Percentiles rank a stretch among this genome's conserved stretches.
phyloP scores from a whole-genome alignment of 2,329 filamentous ascomycete genomes.

The Colletotrichum cordylinicola region DNA sequence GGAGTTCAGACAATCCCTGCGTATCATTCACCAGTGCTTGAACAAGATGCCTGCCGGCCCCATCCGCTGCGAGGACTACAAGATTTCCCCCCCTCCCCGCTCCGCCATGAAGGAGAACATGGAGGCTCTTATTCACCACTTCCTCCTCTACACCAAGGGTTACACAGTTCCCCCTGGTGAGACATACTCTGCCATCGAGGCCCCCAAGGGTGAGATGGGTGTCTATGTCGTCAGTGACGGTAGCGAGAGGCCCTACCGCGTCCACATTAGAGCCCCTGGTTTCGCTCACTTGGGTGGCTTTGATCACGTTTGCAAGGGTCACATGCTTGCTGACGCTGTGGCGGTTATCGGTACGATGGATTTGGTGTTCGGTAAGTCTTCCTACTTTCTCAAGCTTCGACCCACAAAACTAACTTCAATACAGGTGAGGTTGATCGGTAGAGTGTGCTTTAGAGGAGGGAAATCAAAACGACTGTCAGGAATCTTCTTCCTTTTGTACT shows the following conservation, averaged over 20 bases:
- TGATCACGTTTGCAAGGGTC: conserved; percentile 90
- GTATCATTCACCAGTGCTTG: conserved; percentile 98
- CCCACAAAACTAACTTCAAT: conserved; percentile 36
- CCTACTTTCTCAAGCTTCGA: background rate
- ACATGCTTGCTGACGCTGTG: conserved; percentile 94
- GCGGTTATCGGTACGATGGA: conserved; percentile 93
- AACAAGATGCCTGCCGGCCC: conserved; percentile 98
- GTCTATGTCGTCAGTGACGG: conserved; percentile 97
- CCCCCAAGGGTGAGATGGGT: conserved; percentile 99
- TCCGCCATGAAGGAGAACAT: conserved; percentile 99
- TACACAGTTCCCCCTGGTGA: conserved; percentile 97
- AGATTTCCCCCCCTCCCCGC: conserved; percentile 94
- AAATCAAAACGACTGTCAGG: conserved; percentile 16
- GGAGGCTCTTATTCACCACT: conserved; percentile 99
- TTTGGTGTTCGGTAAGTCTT: conserved; percentile 79
- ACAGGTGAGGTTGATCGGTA: conserved; percentile 68
- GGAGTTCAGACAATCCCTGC: conserved; percentile 96
- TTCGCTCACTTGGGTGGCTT: conserved; percentile 96
- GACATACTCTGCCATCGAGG: conserved; percentile 97
- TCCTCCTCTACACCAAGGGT: conserved; percentile 97
- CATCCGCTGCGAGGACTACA: conserved; percentile 97
- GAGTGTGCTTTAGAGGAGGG: conserved; percentile 25
- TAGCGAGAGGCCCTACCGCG: conserved; percentile 94
- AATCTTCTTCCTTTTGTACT: conserved; percentile 26
- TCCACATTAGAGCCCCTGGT: conserved; percentile 95